Percentiles rank a stretch among this genome's conserved stretches.
These are phyloP conservation scores for Puccinia novopanici DNA, from an alignment of 1,284 basidiomycete genomes.

Conservation along the genomic window DNA sequence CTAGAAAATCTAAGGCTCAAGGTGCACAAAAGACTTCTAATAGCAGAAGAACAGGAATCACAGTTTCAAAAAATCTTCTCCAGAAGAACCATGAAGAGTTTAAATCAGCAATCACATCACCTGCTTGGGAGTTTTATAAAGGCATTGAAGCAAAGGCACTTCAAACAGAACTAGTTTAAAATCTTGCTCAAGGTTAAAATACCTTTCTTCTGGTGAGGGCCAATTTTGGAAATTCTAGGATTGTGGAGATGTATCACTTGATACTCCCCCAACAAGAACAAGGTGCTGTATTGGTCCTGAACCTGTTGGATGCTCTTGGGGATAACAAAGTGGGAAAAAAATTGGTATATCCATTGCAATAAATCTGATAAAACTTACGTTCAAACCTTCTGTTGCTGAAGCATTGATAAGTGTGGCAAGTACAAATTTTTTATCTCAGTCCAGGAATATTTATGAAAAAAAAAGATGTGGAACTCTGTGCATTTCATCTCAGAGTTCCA, in stretches of 20 bases:
- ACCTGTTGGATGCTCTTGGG: neutral
- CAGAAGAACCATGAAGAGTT: neutral
- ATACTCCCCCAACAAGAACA: neutral
- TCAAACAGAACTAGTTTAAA: neutral
- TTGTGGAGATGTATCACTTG: neutral
- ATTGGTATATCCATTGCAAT: neutral
- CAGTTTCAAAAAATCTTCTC: neutral
- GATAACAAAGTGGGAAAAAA: constrained; percentile 4
- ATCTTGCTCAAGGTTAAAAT: neutral
- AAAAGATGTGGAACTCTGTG: neutral
- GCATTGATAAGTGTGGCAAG: neutral
- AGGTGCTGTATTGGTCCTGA: neutral
- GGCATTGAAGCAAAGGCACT: neutral
- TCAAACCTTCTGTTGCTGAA: neutral
- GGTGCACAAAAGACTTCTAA: no score
- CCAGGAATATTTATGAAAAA: neutral
- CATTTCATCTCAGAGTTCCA: neutral
- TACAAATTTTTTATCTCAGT: no score
- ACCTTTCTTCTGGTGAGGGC: neutral
- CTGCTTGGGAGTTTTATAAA: neutral
- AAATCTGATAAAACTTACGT: constrained; percentile 1
- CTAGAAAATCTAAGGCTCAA: neutral
- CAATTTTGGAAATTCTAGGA: neutral
- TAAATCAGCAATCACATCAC: neutral
- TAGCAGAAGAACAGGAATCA: neutral